These are phyloP conservation scores for Ustilago xerochloae DNA, from an alignment of 1,284 basidiomycete species.

Conservation along the genomic window DNA sequence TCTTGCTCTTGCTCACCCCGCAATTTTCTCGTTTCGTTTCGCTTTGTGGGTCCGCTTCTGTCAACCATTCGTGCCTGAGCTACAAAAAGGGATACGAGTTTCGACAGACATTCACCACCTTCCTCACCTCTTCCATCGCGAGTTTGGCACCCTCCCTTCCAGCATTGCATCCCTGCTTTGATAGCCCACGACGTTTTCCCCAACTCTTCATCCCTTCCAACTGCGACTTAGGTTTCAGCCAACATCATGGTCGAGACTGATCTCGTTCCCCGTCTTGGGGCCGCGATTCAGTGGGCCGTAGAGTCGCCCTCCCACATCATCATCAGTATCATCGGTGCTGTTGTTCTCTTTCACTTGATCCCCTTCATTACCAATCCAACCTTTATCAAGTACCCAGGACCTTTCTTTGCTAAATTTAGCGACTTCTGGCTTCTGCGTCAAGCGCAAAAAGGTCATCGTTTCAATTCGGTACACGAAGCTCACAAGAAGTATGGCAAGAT, in stretches of 20 bases:
- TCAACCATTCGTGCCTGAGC: no score
- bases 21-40: neutral
- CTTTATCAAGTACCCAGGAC: conserved; percentile 74
- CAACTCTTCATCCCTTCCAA: neutral
- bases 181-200: no score
- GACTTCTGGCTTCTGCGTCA: conserved; percentile 81
- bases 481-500: conserved; percentile 82
- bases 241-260: conserved; percentile 45
- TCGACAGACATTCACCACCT: no score
- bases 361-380: conserved; percentile 47
- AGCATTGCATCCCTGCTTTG: no score
- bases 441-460: conserved; percentile 78
- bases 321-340: conserved; percentile 31
- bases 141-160: no score
- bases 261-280: conserved; percentile 26
- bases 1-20: neutral
- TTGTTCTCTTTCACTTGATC: conserved; percentile 42
- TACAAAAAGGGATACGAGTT: no score
- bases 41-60: no score
- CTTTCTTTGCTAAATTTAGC: conserved; percentile 79
- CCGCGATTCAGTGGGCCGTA: conserved; percentile 31
- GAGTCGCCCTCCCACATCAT: conserved; percentile 35
- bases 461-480: conserved; percentile 79
- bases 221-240: neutral
- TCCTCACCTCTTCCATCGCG: no score